These are phyloP conservation scores for Gossypium herbaceum DNA, from an alignment of 345 rosid species.

Conservation along the genomic window DNA sequence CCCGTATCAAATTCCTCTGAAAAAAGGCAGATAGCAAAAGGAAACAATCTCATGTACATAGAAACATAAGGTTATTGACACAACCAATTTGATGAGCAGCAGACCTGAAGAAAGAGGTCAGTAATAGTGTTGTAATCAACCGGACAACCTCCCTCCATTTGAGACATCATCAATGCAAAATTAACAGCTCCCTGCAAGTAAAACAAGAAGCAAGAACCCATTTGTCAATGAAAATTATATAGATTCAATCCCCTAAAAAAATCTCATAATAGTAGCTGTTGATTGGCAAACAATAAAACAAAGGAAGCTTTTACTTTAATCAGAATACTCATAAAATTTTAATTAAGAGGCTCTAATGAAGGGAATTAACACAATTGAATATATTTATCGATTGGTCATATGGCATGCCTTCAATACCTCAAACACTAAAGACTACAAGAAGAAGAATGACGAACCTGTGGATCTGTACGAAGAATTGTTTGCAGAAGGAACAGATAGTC, in stretches of 20 bases:
- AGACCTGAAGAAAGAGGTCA: constrained; percentile 98
- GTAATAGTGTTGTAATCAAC: constrained; percentile 93
- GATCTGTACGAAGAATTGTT: constrained; percentile 96
- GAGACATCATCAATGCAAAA: constrained; percentile 99
- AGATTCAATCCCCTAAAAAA: constrained; percentile 7
- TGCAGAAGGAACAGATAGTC: constrained; percentile 97
- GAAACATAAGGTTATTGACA: neutral
- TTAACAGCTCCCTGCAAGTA: constrained; percentile 82
- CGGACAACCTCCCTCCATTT: constrained; percentile 99
- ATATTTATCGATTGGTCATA: neutral
- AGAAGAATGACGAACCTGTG: constrained; percentile 57
- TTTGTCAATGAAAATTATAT: neutral
- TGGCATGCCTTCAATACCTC: constrained; percentile 14
- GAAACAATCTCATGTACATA: neutral
- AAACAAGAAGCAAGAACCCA: constrained; percentile 16
- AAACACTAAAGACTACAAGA: constrained; percentile 11
- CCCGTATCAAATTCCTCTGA: constrained; percentile 95
- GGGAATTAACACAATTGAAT: neutral
- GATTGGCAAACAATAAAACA: neutral
- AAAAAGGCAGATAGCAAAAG: neutral
- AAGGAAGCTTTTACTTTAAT: neutral
- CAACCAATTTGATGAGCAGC: neutral
- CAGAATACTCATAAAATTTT: neutral
- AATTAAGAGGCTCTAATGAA: neutral
- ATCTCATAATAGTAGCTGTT: neutral